phyloP scores from a whole-genome alignment of 345 rosid genomes.

The Rhizophora apiculata region DNA sequence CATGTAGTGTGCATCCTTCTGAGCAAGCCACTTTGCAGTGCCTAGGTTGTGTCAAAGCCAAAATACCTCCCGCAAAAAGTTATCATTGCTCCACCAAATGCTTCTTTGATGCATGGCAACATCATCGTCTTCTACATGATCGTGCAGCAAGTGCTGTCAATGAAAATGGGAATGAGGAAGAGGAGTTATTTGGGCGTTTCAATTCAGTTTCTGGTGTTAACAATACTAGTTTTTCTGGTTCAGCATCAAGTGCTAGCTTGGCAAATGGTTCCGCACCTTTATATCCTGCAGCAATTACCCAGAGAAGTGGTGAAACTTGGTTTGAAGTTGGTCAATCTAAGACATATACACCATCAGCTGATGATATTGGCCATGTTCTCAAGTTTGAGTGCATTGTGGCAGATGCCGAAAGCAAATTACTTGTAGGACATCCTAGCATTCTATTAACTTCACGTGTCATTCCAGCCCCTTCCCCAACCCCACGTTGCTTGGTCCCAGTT shows the following conservation, averaged over 20 bases:
- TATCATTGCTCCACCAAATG: slow-evolving; percentile 93
- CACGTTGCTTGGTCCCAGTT: slow-evolving; percentile 82
- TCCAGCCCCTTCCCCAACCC: slow-evolving; percentile 95
- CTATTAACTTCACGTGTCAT: slow-evolving; percentile 88
- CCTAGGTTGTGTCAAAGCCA: slow-evolving; percentile 81
- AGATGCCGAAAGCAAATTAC: slow-evolving; percentile 68
- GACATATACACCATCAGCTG: slow-evolving; percentile 90
- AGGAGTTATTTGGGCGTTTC: slow-evolving; percentile 79
- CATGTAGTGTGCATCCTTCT: slow-evolving; percentile 91
- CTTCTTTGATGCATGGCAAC: slow-evolving; percentile 97
- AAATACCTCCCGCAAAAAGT: slow-evolving; percentile 79
- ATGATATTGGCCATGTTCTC: slow-evolving; percentile 87
- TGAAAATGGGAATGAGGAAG: slow-evolving; percentile 85
- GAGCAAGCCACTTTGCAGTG: slow-evolving; percentile 88
- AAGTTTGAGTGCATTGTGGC: slow-evolving; percentile 89
- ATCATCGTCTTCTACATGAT: slow-evolving; percentile 90
- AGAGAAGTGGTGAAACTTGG: slow-evolving; percentile 83
- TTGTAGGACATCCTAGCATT: slow-evolving; percentile 63
- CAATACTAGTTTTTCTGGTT: slow-evolving; percentile 53
- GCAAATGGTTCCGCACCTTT: slow-evolving; percentile 68
- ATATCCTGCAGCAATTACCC: slow-evolving; percentile 63
- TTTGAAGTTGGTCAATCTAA: slow-evolving; percentile 89
- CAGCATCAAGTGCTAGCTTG: slow-evolving; percentile 60
- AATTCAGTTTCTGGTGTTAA: slow-evolving; percentile 71
- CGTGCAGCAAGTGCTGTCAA: slow-evolving; percentile 81